Conservation (phyloP, 768 basidiomycete genomes). For the Tricholoma furcatifolium region DNA sequence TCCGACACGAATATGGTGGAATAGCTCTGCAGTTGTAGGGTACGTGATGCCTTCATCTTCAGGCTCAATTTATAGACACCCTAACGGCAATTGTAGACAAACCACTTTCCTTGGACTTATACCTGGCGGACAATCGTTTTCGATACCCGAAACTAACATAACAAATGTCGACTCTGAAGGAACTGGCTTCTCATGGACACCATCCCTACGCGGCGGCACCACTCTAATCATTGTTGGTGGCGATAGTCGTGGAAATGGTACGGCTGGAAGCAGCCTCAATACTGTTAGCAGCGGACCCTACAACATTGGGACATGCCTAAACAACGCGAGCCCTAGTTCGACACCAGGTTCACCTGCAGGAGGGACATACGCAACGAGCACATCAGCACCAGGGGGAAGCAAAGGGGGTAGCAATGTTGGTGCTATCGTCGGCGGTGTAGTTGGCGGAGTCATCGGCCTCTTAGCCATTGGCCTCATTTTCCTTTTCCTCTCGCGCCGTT, state of each 20-base stretch:
- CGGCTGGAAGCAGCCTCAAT: constrained; percentile 61
- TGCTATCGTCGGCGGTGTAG: constrained; percentile 28
- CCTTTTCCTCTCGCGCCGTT: constrained; percentile 23
- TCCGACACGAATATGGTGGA: constrained; percentile 67
- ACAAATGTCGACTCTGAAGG: constrained; percentile 45
- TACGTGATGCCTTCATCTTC: constrained; percentile 24
- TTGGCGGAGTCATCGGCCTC: constrained; percentile 22
- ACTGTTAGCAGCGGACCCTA: constrained; percentile 52
- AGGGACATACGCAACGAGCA: constrained; percentile 62
- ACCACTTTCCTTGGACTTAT: constrained; percentile 71
- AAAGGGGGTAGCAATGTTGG: constrained; percentile 30
- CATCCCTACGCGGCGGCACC: constrained; percentile 61
- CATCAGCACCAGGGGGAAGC: constrained; percentile 31
- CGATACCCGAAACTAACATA: constrained; percentile 50
- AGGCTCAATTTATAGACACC: background rate
- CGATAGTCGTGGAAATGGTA: constrained; percentile 64
- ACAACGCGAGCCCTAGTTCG: constrained; percentile 64
- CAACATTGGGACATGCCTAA: constrained; percentile 56
- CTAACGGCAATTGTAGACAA: constrained; percentile 33
- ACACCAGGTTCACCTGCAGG: constrained; percentile 78
- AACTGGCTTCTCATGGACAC: constrained; percentile 70
- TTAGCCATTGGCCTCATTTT: constrained; percentile 18
- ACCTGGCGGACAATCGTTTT: constrained; percentile 76
- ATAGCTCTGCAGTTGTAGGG: constrained; percentile 50
- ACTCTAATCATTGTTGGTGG: constrained; percentile 66